phyloP scores from a whole-genome alignment of 768 basidiomycete genomes.

The Trametes cingulata region DNA sequence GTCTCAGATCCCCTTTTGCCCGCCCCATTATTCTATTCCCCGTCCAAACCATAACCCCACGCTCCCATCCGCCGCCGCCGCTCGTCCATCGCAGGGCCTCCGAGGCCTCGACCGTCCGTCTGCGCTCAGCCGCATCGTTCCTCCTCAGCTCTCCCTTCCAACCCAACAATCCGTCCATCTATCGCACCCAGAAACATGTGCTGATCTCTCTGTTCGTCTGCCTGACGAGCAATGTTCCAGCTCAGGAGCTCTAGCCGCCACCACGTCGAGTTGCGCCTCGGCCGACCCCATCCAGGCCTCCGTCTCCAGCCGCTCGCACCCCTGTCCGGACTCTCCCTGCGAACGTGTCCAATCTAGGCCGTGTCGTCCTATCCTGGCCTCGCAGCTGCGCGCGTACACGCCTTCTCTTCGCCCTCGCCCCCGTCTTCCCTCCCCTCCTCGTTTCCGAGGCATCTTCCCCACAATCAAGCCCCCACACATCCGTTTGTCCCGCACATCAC shows the following conservation, averaged over 20 bases:
- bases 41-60: slow-evolving; percentile 5
- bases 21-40: neutral
- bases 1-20: slow-evolving; percentile 11
- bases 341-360: slow-evolving; percentile 6
- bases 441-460: neutral
- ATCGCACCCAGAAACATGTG: neutral
- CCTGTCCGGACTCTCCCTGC: slow-evolving; percentile 1
- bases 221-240: neutral
- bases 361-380: slow-evolving; percentile 4
- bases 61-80: neutral
- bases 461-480: neutral
- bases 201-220: too few species aligned
- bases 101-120: neutral
- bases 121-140: neutral
- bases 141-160: neutral
- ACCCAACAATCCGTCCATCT: neutral
- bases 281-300: slow-evolving; percentile 3
- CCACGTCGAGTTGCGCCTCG: neutral
- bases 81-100: too few species aligned
- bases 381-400: neutral
- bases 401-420: neutral
- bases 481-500: neutral
- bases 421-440: slow-evolving; percentile 8
- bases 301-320: slow-evolving; percentile 1
- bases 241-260: neutral